A percentile compares a stretch with the other conserved stretches of the same genome.
Evolutionary conservation across 176 grass and related monocot genomes (phyloP).

Genomic region (Bromus sterilis): DNA sequence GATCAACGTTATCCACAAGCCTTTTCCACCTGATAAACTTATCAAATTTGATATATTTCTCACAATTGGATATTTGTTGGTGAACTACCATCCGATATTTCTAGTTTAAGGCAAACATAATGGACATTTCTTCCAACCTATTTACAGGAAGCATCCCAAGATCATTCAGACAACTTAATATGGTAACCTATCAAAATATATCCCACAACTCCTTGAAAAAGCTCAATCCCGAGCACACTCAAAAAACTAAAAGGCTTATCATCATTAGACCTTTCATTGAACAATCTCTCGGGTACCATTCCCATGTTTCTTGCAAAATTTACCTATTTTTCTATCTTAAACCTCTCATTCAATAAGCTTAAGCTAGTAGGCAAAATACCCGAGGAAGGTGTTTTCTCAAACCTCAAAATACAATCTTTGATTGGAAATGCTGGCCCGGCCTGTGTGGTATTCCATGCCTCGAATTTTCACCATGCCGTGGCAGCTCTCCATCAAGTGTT

Average conservation of each 20-base stretch:
- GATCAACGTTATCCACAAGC: neutral
- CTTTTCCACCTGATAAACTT: neutral
- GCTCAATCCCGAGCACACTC: neutral
- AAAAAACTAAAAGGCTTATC: neutral
- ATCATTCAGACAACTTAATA: neutral
- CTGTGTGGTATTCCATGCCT: neutral
- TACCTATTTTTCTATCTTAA: neutral
- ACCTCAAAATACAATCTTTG: neutral
- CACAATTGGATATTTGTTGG: neutral
- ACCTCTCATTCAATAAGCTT: neutral
- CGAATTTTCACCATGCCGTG: neutral
- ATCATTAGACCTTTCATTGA: neutral
- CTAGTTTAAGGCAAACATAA: neutral
- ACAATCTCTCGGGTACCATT: neutral
- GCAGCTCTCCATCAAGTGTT: fast-evolving
- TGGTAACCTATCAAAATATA: neutral
- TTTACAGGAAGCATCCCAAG: neutral
- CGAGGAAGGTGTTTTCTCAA: neutral
- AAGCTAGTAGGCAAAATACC: neutral
- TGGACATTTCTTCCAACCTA: neutral
- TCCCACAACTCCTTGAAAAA: neutral
- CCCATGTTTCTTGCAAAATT: neutral
- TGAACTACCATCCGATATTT: neutral
- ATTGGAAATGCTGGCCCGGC: neutral
- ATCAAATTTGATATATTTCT: neutral